Evolutionary conservation across 257 asterid genomes (phyloP).

Genomic region (Fraxinus anomala): DNA sequence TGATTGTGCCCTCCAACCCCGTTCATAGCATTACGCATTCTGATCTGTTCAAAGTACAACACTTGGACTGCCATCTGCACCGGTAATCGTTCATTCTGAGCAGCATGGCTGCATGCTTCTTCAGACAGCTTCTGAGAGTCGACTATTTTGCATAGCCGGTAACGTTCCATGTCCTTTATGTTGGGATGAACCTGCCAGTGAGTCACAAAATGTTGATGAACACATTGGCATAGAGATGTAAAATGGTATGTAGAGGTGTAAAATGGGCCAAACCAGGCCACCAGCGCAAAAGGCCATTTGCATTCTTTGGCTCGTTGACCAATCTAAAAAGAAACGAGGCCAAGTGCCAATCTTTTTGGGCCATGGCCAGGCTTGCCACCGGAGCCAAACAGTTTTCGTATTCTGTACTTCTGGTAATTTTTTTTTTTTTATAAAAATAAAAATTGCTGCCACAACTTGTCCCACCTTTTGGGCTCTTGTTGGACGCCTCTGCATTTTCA

Average conservation of each 20-base stretch:
- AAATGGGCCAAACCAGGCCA: background rate
- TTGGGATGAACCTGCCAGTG: slow-evolving; percentile 79
- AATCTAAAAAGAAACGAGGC: background rate
- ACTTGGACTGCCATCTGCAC: slow-evolving; percentile 98
- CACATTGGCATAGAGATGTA: background rate
- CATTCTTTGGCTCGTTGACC: background rate
- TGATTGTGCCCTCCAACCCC: slow-evolving; percentile 74
- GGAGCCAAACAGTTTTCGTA: background rate
- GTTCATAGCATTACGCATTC: slow-evolving; percentile 88
- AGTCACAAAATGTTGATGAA: background rate
- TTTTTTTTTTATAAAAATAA: too few relatives aligned
- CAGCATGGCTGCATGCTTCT: slow-evolving; percentile 99
- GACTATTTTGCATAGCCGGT: slow-evolving; percentile 79
- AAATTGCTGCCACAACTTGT: too few relatives aligned
- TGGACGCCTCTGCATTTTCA: too few relatives aligned
- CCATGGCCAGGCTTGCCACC: background rate
- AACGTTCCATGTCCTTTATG: slow-evolving; percentile 82
- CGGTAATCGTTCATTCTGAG: slow-evolving; percentile 89
- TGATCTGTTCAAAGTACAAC: slow-evolving; percentile 85
- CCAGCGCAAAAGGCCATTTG: background rate
- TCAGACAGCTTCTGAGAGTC: slow-evolving; percentile 85
- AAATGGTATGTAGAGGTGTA: background rate
- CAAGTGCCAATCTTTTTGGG: background rate
- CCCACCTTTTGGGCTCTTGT: too few relatives aligned
- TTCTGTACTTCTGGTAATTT: too few relatives aligned